phyloP scores from a whole-genome alignment of 805 yeast species.

The Diddensiella caesifluorescens region DNA sequence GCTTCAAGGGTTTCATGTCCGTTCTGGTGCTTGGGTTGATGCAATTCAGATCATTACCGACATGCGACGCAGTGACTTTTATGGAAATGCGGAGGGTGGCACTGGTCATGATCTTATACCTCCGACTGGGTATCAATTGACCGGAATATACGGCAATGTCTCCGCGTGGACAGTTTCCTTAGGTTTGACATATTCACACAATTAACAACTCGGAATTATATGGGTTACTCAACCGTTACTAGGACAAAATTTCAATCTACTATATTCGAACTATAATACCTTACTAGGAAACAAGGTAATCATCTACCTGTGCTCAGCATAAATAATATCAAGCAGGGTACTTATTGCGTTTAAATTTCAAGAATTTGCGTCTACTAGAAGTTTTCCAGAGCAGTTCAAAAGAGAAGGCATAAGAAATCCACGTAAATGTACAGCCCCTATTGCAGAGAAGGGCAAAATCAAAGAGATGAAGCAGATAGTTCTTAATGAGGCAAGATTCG shows the following conservation, averaged over 20 bases:
- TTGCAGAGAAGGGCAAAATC: no score
- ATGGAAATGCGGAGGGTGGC: conserved; percentile 70
- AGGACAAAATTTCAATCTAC: neutral
- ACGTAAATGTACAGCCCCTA: no score
- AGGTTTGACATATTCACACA: conserved; percentile 53
- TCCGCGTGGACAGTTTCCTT: conserved; percentile 71
- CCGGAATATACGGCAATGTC: conserved; percentile 68
- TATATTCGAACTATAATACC: no score
- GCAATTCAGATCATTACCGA: conserved; percentile 67
- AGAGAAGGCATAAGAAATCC: no score
- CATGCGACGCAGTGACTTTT: conserved; percentile 39
- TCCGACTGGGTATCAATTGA: conserved; percentile 56
- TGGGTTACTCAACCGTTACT: neutral
- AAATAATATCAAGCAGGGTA: no score
- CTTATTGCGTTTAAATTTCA: no score
- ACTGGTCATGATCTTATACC: conserved; percentile 51
- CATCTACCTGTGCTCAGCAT: no score
- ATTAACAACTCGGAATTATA: neutral
- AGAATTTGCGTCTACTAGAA: no score
- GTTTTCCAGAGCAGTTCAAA: no score
- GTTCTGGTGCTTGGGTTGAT: conserved; percentile 88
- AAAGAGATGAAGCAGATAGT: no score
- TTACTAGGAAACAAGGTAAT: no score
- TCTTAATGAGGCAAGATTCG: no score
- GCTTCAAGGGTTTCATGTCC: conserved; percentile 53